Evolutionary conservation across 257 asterid genomes (phyloP), one percentile per base, ranked within the genome.

Genomic region (Paraleonurus japonicus): DNA sequence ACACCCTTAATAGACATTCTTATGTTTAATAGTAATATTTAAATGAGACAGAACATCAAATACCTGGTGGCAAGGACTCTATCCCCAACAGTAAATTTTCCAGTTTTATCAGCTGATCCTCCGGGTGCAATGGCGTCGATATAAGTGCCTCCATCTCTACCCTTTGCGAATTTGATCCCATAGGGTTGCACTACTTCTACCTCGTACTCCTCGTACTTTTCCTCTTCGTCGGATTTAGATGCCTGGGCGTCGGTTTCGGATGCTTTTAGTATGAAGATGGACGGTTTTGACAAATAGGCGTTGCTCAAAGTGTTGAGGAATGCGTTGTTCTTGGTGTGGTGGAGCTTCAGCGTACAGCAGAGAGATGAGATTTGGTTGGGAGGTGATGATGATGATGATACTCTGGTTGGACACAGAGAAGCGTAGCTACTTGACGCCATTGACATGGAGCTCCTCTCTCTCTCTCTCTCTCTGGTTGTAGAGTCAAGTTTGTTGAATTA

Each of bases 111-210:
- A 37, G 96, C 97, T 5, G 78, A 76, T n/a, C 92, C 88, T 0
- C 97, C 97, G 0, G 89, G 87, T 2, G 95, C 96, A 87, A 93
- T 89, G 72, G 96, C 98, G 51, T 93, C 98, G 50, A 93, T 90
- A 55, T 90, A 93, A 69, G 94, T 93, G 4, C 96, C 96, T n/a
- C 97, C 97, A 72, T 93, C 97, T 84, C 95, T 85, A 0, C 97
- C 97, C 81, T 93, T 93, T 0, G 87, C 72, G 55, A 93, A 93
- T 70, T 70, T 93, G 24, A 93, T 59, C 11, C 98, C 97, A 53
- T 77, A 86, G 0, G 97, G 97, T 85, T 90, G 94, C 47, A 83
- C 80, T 51, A 93, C 5, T 37, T 87, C 98, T 0, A 93, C 97
- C 79, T 89, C 96, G 69, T 93, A 92, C 80, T 84, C 93, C 76